Evolutionary conservation across 768 basidiomycete species (phyloP).

Genomic region (Xerocomellus chrysenteron): DNA sequence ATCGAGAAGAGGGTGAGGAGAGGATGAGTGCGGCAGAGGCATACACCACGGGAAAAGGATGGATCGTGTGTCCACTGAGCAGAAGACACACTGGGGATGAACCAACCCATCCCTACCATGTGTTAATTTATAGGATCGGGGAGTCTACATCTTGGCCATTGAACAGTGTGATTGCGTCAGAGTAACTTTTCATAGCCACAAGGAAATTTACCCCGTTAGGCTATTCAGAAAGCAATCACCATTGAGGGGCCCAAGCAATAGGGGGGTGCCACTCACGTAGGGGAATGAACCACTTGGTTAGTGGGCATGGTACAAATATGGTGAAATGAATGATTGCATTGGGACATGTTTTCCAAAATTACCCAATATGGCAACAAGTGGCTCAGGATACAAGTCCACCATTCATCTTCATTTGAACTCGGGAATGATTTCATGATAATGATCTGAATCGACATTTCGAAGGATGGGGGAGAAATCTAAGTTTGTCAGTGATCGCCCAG

Average conservation of each 20-base stretch:
- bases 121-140: slow-evolving; percentile 19
- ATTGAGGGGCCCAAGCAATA: too few species aligned
- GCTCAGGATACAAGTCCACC: slow-evolving; percentile 2
- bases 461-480: neutral
- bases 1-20: neutral
- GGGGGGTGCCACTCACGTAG: slow-evolving; percentile 18
- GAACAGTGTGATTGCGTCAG: slow-evolving; percentile 26
- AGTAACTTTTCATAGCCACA: slow-evolving; percentile 13
- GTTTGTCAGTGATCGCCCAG: neutral
- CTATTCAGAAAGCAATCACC: slow-evolving; percentile 21
- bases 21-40: neutral
- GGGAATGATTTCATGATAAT: neutral
- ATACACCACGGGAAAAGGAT: neutral
- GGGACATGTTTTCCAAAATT: slow-evolving; percentile 14
- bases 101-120: neutral
- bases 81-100: slow-evolving; percentile 1
- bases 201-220: slow-evolving; percentile 15
- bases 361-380: slow-evolving; percentile 9
- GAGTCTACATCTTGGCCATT: slow-evolving; percentile 14
- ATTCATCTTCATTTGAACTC: neutral
- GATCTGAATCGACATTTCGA: neutral
- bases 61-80: neutral
- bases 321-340: slow-evolving; percentile 25
- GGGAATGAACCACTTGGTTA: slow-evolving; percentile 27
- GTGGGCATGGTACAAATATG: neutral